Evolutionary conservation across 2,329 filamentous ascomycete genomes (phyloP), one percentile per base, ranked within the genome.

Genomic region (Trichophyton benhamiae): DNA sequence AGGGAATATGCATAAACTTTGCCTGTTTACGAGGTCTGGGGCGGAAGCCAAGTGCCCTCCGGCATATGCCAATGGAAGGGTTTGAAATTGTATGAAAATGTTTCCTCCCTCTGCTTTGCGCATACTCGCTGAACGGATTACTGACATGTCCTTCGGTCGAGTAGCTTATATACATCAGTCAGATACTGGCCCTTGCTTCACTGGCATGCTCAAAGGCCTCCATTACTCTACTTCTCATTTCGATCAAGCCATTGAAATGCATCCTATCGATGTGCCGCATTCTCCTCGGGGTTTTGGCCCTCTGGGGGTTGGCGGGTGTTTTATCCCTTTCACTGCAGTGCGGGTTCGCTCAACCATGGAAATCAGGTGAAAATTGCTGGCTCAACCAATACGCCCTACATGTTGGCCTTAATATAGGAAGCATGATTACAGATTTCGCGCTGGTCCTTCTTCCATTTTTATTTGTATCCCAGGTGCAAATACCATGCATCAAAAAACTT

Each of bases 261-360:
- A 58, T 68, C n/a, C 60, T 67, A 30, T 25, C 62, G 20, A 63
- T 63, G 13, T 68, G 66, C 58, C 63, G 64, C 25, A 60, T 27
- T 13, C 57, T 65, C 25, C 61, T 67, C 38, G 66, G 58, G 6
- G 52, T 63, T 44, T 46, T 66, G 25, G 58, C 27, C 5, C 36
- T 61, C 15, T 69, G 67, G 68, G 53, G 27, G 3, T 25, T 68
- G n/a, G 61, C 62, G 13, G 65, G 65, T 20, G 57, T 67, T 9
- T 49, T 67, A 48, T 60, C 63, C 1, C 55, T 68, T 25, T 62
- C 64, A 11, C 64, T 68, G 27, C 66, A 69, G 61, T 69, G 68
- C 42, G 63, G 61, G 33, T 33, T 59, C 7, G 66, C 68, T 1
- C 25, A 58, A 25, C 68, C 62, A 2, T 69, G 67, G 68, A 62